phyloP scores from a whole-genome alignment of 768 basidiomycete genomes.

The Hortiboletus flavorubellus region DNA sequence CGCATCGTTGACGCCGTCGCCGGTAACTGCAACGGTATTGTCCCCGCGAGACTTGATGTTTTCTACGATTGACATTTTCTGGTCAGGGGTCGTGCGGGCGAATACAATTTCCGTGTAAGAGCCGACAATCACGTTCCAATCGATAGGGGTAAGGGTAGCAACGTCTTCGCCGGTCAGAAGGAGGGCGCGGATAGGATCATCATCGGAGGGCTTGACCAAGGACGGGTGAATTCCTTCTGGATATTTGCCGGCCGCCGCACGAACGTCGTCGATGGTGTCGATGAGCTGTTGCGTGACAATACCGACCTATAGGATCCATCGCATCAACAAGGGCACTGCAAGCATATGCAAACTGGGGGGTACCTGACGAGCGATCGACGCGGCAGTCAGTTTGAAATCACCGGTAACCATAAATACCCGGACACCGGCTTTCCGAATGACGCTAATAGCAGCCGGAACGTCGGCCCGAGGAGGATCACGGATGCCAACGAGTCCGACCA shows the following conservation, averaged over 20 bases:
- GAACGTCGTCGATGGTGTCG: constrained; percentile 34
- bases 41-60: constrained; percentile 46
- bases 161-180: constrained; percentile 46
- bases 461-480: constrained; percentile 54
- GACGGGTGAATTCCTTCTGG: constrained; percentile 13
- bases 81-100: constrained; percentile 53
- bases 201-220: constrained; percentile 34
- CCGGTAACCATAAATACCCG: constrained; percentile 57
- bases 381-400: constrained; percentile 52
- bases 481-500: constrained; percentile 53
- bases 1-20: constrained; percentile 57
- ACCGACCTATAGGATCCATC: constrained; percentile 32
- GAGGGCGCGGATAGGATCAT: constrained; percentile 38
- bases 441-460: constrained; percentile 43
- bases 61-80: constrained; percentile 56
- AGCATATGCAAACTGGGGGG: constrained; percentile 8
- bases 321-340: neutral
- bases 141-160: constrained; percentile 30
- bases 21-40: constrained; percentile 51
- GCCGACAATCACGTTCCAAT: constrained; percentile 41
- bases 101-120: constrained; percentile 46
- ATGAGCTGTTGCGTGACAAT: constrained; percentile 39
- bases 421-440: constrained; percentile 49
- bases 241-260: constrained; percentile 15
- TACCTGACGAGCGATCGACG: constrained; percentile 47